Conservation (phyloP, 1,139 yeast species). For the Magnusiomyces suaveolens region DNA sequence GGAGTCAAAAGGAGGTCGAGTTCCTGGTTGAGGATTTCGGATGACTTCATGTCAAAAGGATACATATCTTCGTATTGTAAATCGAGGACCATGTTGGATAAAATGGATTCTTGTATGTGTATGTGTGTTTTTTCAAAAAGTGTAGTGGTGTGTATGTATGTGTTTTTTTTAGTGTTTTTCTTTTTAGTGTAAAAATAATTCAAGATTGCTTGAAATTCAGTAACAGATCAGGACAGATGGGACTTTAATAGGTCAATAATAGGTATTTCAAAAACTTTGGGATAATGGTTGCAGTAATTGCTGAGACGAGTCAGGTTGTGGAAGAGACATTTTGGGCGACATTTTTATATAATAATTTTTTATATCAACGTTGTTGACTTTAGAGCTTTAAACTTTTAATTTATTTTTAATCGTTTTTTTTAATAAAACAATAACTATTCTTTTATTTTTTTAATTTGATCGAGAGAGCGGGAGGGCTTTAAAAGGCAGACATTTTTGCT, state of each 20-base stretch:
- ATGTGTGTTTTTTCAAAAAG: too few relatives aligned
- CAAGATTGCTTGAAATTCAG: background rate
- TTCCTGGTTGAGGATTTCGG: conserved; percentile 25
- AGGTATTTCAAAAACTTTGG: too few relatives aligned
- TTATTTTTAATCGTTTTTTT: conserved; percentile 6
- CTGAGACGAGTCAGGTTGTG: conserved; percentile 13
- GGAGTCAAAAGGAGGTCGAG: conserved; percentile 12
- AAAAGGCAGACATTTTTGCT: conserved; percentile 19
- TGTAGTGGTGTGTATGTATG: too few relatives aligned
- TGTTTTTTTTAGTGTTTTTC: too few relatives aligned
- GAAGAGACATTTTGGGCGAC: conserved; percentile 15
- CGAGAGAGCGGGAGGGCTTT: conserved; percentile 9
- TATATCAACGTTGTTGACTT: conserved; percentile 3
- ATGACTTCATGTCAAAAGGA: conserved; percentile 24
- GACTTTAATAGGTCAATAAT: too few relatives aligned
- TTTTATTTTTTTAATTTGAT: conserved; percentile 11
- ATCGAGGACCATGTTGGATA: too few relatives aligned
- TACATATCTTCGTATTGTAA: background rate
- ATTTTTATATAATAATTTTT: conserved; percentile 5
- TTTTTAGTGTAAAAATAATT: background rate
- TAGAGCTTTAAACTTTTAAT: conserved; percentile 4
- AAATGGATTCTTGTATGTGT: too few relatives aligned
- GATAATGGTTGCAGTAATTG: conserved; percentile 2
- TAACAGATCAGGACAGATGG: too few relatives aligned
- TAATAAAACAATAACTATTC: conserved; percentile 6